phyloP scores from a whole-genome alignment of 169 alveolate genomes.

The Cryptosporidium ryanae region DNA sequence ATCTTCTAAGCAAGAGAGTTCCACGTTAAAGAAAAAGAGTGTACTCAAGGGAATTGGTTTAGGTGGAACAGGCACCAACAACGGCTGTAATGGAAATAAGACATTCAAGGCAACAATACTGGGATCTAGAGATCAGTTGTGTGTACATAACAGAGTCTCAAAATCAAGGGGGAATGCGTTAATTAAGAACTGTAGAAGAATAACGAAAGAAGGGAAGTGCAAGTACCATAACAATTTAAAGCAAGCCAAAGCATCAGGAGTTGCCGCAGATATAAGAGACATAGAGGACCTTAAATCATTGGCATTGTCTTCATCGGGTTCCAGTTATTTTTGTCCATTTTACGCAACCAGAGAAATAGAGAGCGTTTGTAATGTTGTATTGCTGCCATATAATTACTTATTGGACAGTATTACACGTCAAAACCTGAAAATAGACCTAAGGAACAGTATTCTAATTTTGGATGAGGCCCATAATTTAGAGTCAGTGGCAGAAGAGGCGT shows the following conservation, averaged over 20 bases:
- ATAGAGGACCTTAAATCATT: conserved; percentile 87
- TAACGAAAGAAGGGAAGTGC: conserved; percentile 83
- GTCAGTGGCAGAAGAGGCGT: conserved; percentile 88
- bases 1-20: conserved; percentile 8
- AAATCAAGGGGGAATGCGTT: conserved; percentile 82
- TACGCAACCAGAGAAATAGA: conserved; percentile 88
- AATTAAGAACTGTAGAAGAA: conserved; percentile 82
- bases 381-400: conserved; percentile 93
- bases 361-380: conserved; percentile 85
- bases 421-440: conserved; percentile 82
- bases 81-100: conserved; percentile 76
- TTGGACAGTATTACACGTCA: conserved; percentile 86
- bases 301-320: conserved; percentile 79
- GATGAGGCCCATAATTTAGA: conserved; percentile 96
- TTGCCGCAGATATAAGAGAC: conserved; percentile 86
- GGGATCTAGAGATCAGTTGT: conserved; percentile 92
- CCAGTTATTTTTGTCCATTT: conserved; percentile 89
- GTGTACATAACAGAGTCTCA: conserved; percentile 87
- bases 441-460: conserved; percentile 87
- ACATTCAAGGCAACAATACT: conserved; percentile 84
- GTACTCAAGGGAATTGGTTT: conserved; percentile 73
- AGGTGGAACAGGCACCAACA: too few species aligned
- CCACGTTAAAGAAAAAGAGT: conserved; percentile 77
- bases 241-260: conserved; percentile 76
- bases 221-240: conserved; percentile 82